A percentile compares a stretch with the other conserved stretches of the same genome.
phyloP scores from a whole-genome alignment of 192 early-diverging fungal genomes.

The Entophlyctis luteolus region DNA sequence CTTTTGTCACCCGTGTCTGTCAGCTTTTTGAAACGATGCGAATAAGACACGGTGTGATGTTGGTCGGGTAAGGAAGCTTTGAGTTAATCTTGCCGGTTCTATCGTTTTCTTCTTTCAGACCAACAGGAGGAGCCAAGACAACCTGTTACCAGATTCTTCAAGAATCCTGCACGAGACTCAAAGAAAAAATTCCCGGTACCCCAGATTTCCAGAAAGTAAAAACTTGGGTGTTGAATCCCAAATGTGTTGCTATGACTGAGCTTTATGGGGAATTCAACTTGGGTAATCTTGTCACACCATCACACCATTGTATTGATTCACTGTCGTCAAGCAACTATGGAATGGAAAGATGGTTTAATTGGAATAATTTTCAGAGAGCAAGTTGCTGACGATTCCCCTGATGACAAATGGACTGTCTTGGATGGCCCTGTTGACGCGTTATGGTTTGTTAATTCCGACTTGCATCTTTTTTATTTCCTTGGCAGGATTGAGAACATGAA shows the following conservation, averaged over 20 bases:
- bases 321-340: conserved; percentile 51
- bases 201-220: conserved; percentile 50
- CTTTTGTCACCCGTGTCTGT: conserved; percentile 51
- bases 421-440: conserved; percentile 62
- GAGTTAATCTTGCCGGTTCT: neutral
- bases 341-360: conserved; percentile 62
- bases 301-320: neutral
- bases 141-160: conserved; percentile 54
- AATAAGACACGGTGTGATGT: conserved; percentile 60
- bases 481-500: conserved; percentile 45
- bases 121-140: conserved; percentile 62
- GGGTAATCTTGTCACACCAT: neutral
- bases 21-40: conserved; percentile 56
- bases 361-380: conserved; percentile 52
- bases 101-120: conserved; percentile 4
- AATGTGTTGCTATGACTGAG: conserved; percentile 59
- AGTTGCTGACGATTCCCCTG: conserved; percentile 48
- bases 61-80: conserved; percentile 39
- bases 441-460: conserved; percentile 58
- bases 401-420: conserved; percentile 62
- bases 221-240: conserved; percentile 60
- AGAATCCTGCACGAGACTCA: conserved; percentile 41
- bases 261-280: conserved; percentile 60
- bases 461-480: neutral
- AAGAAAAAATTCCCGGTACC: conserved; percentile 28